Evolutionary conservation across 805 yeast genomes (phyloP), one percentile per base, ranked within the genome.

Genomic region (Pichia insulana): DNA sequence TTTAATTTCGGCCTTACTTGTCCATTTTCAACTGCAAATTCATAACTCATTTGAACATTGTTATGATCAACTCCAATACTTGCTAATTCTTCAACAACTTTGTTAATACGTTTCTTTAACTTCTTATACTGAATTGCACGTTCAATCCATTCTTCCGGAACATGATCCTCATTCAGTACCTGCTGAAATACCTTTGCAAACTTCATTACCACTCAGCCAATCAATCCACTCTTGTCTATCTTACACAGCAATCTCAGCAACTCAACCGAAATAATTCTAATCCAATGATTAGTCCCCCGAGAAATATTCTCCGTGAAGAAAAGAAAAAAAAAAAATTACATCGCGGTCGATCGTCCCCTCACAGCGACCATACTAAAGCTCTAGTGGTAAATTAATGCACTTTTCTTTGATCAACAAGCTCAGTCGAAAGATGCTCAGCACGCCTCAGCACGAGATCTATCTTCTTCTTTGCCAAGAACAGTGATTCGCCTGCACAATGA

Each of bases 111-210:
- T 55, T 83, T 83, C 55, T 83, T 83, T 44, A 83, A 58, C 3
- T 76, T 71, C 56, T 83, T 83, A 57, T 83, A 83, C 50, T 81
- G 84, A 36, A 83, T 81, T 12, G 88, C 84, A 7, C 75, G 71
- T 25, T 67, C 71, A 0, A 73, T 63, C 92, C 92, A 83, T 18
- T 76, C 80, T 22, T 64, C 67, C 6, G 90, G 90, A 13, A 82
- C 66, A 2, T 71, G 69, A 38, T 78, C 81, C 42, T 73, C 80
- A 30, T 65, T 66, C 19, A 83, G 67, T 2, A 78, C 72, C 51
- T 79, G 76, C 54, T 83, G 82, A 43, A 80, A 73, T 6, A 74
- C 71, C 56, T 83, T 83, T 4, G 86, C 89, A 56, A 83, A 83
- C 69, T 83, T 83, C 90, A 83, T 83, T 17, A 27, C 36, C 22